Evolutionary conservation across 2,329 filamentous ascomycete species (phyloP), one percentile per base, ranked within the genome.

Genomic region (Pseudogymnoascus sp.): DNA sequence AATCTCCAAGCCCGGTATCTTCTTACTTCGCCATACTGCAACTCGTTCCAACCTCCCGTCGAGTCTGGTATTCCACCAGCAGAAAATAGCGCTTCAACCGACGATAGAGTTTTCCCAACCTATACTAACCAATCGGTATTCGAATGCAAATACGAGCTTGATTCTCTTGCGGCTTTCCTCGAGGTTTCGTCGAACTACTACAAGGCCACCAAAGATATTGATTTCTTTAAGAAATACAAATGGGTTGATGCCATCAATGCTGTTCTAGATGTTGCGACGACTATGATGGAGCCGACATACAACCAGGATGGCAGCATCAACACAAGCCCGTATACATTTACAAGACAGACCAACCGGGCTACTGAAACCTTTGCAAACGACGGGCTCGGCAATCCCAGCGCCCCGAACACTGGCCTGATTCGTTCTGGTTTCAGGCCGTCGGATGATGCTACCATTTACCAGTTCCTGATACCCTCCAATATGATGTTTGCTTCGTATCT

Each of bases 101-200:
- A 84, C 66, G 79, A 89, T 67, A 78, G 74, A n/a, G 86, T 89
- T 0, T 85, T 88, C 63, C 90, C 91, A 0, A 76, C 80, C 0
- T 91, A 91, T 68, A 86, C 91, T 69, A 80, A 82, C 1, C 79
- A 80, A 1, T 81, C 86, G 38, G 92, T 96, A 0, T 97, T 95
- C 72, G 93, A 97, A 75, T 97, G 93, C 82, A 97, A 97, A 75
- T 97, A 95, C 75, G 93, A 97, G 76, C 85, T 97, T 53, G 93
- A 97, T 77, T 93, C 90, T 10, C 82, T 97, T 1, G 91, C 93
- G 0, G 87, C 91, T 31, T 97, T 97, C 74, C 80, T 97, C 6
- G 85, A 90, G 44, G 80, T 97, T 4, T 87, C 86, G 0, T 89
- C 90, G 67, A 85, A 95, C 71, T 97, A 96, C 78, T 84, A 90